Conservation (phyloP, 257 asterid species). For the Ophiorrhiza pumila region DNA sequence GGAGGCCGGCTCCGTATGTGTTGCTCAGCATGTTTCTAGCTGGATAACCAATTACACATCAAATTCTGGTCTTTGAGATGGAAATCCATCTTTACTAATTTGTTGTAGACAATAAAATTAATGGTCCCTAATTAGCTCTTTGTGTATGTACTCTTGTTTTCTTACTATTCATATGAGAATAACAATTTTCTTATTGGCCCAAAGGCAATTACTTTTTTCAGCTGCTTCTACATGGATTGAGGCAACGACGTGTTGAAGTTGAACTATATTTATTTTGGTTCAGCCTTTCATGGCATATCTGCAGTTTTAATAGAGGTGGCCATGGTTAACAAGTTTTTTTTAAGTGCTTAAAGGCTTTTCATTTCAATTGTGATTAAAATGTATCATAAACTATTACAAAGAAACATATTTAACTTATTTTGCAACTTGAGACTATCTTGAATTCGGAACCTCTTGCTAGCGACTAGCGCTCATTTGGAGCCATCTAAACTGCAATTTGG, state of each 20-base stretch:
- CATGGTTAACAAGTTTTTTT: no score
- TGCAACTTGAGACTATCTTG: no score
- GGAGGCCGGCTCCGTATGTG: conserved; percentile 70
- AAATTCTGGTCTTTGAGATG: conserved; percentile 3
- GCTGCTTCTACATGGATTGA: background rate
- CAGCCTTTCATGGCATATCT: background rate
- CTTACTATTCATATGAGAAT: no score
- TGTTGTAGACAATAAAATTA: background rate
- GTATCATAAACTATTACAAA: no score
- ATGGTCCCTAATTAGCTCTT: background rate
- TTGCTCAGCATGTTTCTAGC: conserved; percentile 58
- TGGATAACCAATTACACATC: conserved; percentile 39
- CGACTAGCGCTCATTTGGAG: no score
- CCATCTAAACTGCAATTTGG: no score
- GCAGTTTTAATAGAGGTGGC: background rate
- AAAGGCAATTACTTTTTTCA: no score
- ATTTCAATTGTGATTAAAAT: no score
- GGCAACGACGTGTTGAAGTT: background rate
- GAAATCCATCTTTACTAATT: background rate
- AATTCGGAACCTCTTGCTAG: no score
- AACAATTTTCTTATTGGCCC: background rate
- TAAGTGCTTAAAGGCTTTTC: no score
- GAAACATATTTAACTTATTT: no score
- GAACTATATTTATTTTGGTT: background rate
- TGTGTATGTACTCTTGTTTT: background rate